Evolutionary conservation across 2,329 filamentous ascomycete genomes (phyloP), one percentile per base, ranked within the genome.

Genomic region (Aspergillus unguis): DNA sequence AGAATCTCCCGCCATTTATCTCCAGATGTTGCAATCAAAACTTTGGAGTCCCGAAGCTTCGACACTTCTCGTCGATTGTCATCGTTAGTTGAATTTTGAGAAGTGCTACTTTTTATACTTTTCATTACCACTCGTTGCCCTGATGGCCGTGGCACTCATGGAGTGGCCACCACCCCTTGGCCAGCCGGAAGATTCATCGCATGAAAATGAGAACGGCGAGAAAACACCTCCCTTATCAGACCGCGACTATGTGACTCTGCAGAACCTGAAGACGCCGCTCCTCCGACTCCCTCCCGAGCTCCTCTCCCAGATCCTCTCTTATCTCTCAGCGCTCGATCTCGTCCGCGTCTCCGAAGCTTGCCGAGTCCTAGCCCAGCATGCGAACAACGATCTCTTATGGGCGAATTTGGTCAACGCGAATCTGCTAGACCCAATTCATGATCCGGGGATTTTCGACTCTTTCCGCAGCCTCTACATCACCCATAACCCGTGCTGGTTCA

Each of bases 401-500:
- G 81, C 85, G 40, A 72, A 75, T 1, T 77, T 87, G 17, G 81
- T 96, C 9, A 85, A 90, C 63, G 71, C 78, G 5, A 84, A 89
- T 57, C 74, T 94, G 0, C 86, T 86, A 0, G 72, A 80, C 32
- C 65, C 69, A 17, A 72, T 91, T 28, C 70, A 71, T 1, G 76
- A 78, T 1, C 77, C 85, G 0, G 78, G 77, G 5, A 85, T 86
- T 5, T 85, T 80, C 62, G 61, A 73, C 2, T 85, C 78, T 26
- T 96, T 85, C 71, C 83, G 82, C 52, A 80, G 87, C 27, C 80
- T 96, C 2, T 96, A 88, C 67, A 75, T 80, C 38, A 79, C 85
- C 23, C 88, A 94, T 66, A 81, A 94, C 58, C 86, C 87, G 0
- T 84, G 86, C 62, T 96, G 92, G 92, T 96, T 95, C 64, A 77